A percentile compares a stretch with the other conserved stretches of the same genome.
phyloP scores from a whole-genome alignment of 176 grass and related monocot genomes.

The Oryza glaberrima region DNA sequence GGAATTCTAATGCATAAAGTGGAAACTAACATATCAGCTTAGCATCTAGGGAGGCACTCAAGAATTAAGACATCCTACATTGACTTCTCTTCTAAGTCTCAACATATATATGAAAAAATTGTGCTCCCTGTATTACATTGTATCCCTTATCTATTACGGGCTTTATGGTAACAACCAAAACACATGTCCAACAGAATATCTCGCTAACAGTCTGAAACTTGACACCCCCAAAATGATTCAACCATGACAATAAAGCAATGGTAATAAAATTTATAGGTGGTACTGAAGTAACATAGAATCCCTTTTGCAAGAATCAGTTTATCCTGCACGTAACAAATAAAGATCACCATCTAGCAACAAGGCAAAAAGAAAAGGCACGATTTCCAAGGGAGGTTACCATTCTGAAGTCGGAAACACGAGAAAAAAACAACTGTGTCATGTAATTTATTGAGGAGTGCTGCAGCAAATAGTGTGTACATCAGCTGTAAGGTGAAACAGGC shows the following conservation, averaged over 20 bases:
- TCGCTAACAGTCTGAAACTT: not conserved
- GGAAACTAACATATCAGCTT: not conserved
- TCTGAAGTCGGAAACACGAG: not conserved
- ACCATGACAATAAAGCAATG: not conserved
- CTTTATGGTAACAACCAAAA: not conserved
- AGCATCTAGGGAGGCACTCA: slow-evolving; percentile 9
- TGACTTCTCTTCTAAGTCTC: not conserved
- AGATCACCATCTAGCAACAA: slow-evolving; percentile 14
- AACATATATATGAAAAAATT: slow-evolving; percentile 8
- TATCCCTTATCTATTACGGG: not conserved
- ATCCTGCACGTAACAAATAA: not conserved
- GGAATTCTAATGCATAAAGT: not conserved
- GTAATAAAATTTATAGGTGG: not conserved
- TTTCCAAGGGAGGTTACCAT: slow-evolving; percentile 20
- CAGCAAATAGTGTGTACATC: not conserved
- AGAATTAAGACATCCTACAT: slow-evolving; percentile 1
- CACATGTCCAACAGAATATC: not conserved
- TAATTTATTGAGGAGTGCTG: not conserved
- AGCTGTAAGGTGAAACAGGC: not conserved
- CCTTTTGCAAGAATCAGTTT: slow-evolving; percentile 5
- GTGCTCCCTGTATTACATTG: not conserved
- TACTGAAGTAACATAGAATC: not conserved
- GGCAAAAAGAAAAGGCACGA: not conserved
- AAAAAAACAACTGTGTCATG: not conserved
- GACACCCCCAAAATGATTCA: not conserved